These are phyloP conservation scores for Aureobasidium sp. DNA, from an alignment of 2,329 filamentous ascomycete species.

Conservation along the genomic window DNA sequence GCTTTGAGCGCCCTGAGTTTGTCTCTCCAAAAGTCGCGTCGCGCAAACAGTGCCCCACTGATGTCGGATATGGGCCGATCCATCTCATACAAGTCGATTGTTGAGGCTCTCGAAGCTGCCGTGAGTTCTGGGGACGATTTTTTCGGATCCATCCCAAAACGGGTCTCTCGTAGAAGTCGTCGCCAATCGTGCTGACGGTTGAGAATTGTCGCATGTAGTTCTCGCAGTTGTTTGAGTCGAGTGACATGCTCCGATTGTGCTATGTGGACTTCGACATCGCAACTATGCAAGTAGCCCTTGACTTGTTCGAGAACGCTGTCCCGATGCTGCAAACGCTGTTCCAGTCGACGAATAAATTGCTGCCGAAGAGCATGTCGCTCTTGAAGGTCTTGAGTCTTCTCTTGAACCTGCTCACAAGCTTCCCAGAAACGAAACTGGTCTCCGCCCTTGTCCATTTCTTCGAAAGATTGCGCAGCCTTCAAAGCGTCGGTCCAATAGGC, in stretches of 20 bases:
- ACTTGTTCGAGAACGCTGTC: neutral
- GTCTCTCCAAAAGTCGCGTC: neutral
- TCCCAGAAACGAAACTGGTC: neutral
- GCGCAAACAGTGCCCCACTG: neutral
- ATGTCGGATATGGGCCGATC: neutral
- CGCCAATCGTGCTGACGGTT: neutral
- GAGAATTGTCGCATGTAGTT: neutral
- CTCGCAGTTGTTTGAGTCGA: neutral
- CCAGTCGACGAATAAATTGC: neutral
- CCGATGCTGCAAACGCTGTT: neutral
- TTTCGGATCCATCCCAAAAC: neutral
- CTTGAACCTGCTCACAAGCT: neutral
- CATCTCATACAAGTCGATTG: neutral
- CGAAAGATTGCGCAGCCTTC: neutral
- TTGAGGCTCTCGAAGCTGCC: neutral
- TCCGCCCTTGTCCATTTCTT: neutral
- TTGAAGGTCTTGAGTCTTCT: neutral
- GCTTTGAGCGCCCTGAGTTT: neutral
- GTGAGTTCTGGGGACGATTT: neutral
- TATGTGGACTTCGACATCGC: neutral
- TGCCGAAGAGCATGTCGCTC: neutral
- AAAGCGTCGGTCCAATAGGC: neutral
- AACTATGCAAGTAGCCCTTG: neutral
- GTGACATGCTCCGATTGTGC: neutral
- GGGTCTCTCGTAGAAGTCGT: neutral